Evolutionary conservation across 1,284 basidiomycete species (phyloP).

Genomic region (Cryptococcus wingfieldii): DNA sequence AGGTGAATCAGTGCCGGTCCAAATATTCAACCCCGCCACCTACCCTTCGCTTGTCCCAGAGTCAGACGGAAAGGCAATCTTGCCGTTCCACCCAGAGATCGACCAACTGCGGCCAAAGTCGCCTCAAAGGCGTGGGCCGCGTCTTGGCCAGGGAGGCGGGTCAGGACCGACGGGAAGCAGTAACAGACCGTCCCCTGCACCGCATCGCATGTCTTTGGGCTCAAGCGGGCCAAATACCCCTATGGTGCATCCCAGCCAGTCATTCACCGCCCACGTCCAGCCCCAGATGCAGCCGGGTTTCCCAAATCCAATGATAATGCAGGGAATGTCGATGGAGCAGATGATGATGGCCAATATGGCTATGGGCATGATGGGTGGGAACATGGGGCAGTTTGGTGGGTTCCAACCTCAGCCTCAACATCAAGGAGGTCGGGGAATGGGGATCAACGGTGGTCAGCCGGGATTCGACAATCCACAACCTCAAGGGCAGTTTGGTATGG

Average conservation of each 20-base stretch:
- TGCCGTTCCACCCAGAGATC: conserved; percentile 55
- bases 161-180: no score
- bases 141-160: neutral
- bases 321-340: conserved; percentile 3
- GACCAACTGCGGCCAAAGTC: conserved; percentile 83
- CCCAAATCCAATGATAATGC: neutral
- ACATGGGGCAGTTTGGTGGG: neutral
- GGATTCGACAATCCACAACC: neutral
- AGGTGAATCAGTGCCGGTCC: neutral
- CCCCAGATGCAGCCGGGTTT: neutral
- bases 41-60: conserved; percentile 45
- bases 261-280: neutral
- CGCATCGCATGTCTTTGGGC: no score
- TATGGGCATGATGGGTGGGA: neutral
- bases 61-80: conserved; percentile 16
- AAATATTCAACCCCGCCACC: conserved; percentile 54
- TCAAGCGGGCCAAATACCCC: neutral
- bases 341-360: conserved; percentile 29
- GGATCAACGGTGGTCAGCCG: conserved; percentile 3
- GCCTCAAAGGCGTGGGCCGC: conserved; percentile 49
- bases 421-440: neutral
- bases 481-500: neutral
- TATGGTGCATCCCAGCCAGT: no score
- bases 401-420: neutral
- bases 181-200: no score